Percentiles rank a stretch among this genome's conserved stretches.
Conservation (phyloP, 768 basidiomycete genomes). For the Boletus coccyginus region DNA sequence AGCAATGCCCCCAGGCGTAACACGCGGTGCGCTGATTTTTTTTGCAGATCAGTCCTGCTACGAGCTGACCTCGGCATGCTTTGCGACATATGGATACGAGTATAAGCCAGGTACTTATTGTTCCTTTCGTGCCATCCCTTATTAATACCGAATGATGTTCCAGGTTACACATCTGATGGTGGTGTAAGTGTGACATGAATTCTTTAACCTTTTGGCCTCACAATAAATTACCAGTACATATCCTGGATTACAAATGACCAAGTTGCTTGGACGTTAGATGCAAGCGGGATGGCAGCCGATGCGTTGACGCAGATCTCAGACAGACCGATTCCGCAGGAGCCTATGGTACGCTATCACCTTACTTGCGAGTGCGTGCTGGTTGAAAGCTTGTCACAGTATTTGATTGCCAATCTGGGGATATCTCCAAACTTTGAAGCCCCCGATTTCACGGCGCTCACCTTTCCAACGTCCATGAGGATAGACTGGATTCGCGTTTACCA, state of each 20-base stretch:
- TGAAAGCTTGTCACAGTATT: slow-evolving; percentile 48
- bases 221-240: slow-evolving; percentile 53
- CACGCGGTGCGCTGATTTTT: not conserved
- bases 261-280: slow-evolving; percentile 68
- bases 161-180: slow-evolving; percentile 34
- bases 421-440: slow-evolving; percentile 76
- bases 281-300: slow-evolving; percentile 59
- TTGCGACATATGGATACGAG: slow-evolving; percentile 76
- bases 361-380: not conserved
- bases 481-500: slow-evolving; percentile 95
- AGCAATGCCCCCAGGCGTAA: slow-evolving; percentile 9
- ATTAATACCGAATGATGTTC: not conserved
- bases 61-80: slow-evolving; percentile 46
- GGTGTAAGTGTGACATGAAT: slow-evolving; percentile 40
- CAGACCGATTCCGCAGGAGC: slow-evolving; percentile 77
- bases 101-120: slow-evolving; percentile 59
- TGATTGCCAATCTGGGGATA: slow-evolving; percentile 84
- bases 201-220: slow-evolving; percentile 2
- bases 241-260: slow-evolving; percentile 68
- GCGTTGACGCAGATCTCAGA: slow-evolving; percentile 55
- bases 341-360: slow-evolving; percentile 54
- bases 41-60: slow-evolving; percentile 68
- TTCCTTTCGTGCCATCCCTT: not conserved
- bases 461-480: slow-evolving; percentile 72
- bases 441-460: slow-evolving; percentile 66